phyloP scores from a whole-genome alignment of 1,139 yeast species.

The Yamadazyma epiphylla region DNA sequence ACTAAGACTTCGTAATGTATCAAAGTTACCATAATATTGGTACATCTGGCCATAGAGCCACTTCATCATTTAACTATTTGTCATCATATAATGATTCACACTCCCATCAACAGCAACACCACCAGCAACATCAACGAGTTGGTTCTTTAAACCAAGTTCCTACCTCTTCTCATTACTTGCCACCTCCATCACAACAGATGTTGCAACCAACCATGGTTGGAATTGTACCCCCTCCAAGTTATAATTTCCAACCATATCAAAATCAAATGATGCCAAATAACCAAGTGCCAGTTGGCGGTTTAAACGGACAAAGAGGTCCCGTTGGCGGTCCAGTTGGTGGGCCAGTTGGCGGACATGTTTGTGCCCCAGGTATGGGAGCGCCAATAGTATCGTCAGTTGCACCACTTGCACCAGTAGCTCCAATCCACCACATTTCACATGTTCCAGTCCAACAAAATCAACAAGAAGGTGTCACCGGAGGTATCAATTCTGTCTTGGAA shows the following conservation, averaged over 20 bases:
- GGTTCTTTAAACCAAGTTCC: conserved; percentile 3
- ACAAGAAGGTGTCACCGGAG: conserved; percentile 41
- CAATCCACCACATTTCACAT: conserved; percentile 1
- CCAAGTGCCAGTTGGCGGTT: conserved; percentile 1
- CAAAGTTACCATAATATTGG: conserved; percentile 23
- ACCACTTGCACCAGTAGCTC: conserved; percentile 4
- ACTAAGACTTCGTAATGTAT: conserved; percentile 33
- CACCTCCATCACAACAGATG: conserved; percentile 12
- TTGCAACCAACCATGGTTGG: conserved; percentile 16
- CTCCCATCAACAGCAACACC: neutral
- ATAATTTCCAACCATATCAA: conserved; percentile 1
- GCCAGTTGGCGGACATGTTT: no score
- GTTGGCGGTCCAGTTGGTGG: no score
- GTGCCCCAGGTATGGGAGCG: conserved; percentile 1
- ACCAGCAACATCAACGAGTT: no score
- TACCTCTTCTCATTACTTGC: conserved; percentile 9
- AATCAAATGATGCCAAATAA: conserved; percentile 4
- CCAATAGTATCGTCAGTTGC: neutral
- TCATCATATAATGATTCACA: conserved; percentile 5
- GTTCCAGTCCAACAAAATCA: conserved; percentile 1
- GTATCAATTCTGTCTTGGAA: conserved; percentile 74
- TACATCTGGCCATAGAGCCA: conserved; percentile 37
- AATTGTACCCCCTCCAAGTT: conserved; percentile 12
- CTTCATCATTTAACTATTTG: conserved; percentile 25
- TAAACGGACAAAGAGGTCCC: neutral